phyloP scores from a whole-genome alignment of 352 stramenopile species.

The Phytophthora lateralis region DNA sequence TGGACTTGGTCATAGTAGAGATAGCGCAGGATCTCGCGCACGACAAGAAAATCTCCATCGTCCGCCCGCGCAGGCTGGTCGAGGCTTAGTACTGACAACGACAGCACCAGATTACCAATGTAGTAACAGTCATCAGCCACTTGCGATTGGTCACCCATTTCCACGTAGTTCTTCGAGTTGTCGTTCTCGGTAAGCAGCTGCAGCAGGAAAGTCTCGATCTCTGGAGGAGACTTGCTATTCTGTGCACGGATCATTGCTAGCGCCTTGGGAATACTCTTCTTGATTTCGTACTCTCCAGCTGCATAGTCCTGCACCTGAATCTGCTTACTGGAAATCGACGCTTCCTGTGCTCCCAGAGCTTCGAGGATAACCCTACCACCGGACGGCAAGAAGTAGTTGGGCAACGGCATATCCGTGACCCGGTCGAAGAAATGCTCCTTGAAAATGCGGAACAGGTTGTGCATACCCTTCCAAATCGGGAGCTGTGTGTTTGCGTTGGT shows the following conservation, averaged over 20 bases:
- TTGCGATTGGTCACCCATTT: constrained; percentile 87
- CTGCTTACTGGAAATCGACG: constrained; percentile 83
- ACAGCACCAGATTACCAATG: constrained; percentile 78
- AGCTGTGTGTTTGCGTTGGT: constrained; percentile 84
- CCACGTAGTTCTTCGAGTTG: constrained; percentile 90
- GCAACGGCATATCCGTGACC: constrained; percentile 81
- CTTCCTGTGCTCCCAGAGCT: constrained; percentile 74
- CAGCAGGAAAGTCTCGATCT: constrained; percentile 83
- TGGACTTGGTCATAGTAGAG: constrained; percentile 87
- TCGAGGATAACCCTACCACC: constrained; percentile 86
- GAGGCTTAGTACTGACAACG: constrained; percentile 70
- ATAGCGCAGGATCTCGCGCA: constrained; percentile 79
- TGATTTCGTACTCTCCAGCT: constrained; percentile 88
- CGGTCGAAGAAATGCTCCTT: constrained; percentile 90
- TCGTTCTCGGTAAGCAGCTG: constrained; percentile 85
- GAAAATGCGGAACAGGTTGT: constrained; percentile 89
- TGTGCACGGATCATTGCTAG: constrained; percentile 80
- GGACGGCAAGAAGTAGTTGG: constrained; percentile 87
- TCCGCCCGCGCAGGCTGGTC: constrained; percentile 59
- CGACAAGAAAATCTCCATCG: constrained; percentile 51
- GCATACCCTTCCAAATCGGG: constrained; percentile 87
- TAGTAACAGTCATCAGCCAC: constrained; percentile 88
- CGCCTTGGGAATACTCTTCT: constrained; percentile 81
- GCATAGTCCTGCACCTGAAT: constrained; percentile 89
- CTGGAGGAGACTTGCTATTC: constrained; percentile 76